A percentile compares a stretch with the other conserved stretches of the same genome.
Conservation (phyloP, 2,329 filamentous ascomycete genomes). For the Trichoderma afroharzianum region DNA sequence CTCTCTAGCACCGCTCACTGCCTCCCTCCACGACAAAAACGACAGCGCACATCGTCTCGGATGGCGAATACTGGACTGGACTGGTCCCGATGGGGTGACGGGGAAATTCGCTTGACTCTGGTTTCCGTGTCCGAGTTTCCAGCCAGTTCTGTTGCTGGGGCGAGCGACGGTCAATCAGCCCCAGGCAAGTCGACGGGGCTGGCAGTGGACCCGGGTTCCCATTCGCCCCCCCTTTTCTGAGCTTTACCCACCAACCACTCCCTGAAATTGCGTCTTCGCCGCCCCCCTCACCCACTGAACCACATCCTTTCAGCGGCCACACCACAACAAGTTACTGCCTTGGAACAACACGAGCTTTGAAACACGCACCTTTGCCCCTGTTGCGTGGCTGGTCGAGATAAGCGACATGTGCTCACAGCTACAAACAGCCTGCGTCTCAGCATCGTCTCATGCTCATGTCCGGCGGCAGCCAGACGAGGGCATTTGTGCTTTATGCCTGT, state of each 20-base stretch:
- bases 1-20: not conserved
- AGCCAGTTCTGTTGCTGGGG: not conserved
- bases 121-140: not conserved
- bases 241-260: conserved; percentile 22
- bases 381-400: not conserved
- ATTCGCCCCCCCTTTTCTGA: conserved; percentile 18
- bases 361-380: conserved; percentile 14
- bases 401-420: not conserved
- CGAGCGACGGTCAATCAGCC: conserved; percentile 16
- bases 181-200: conserved; percentile 17
- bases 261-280: conserved; percentile 26
- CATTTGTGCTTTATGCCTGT: not conserved
- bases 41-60: not conserved
- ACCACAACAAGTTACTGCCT: conserved; percentile 15
- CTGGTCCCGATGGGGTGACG: not conserved
- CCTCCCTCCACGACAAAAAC: not conserved
- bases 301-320: conserved; percentile 20
- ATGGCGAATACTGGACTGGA: conserved; percentile 1
- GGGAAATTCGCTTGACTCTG: conserved; percentile 14
- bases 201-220: conserved; percentile 24
- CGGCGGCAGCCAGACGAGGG: not conserved
- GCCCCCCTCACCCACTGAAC: conserved; percentile 20
- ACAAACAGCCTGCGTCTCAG: conserved; percentile 4
- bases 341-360: conserved; percentile 16
- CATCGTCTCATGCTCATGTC: conserved; percentile 16